Evolutionary conservation across 805 yeast genomes (phyloP).

Genomic region (Cyberlindnera galapagoensis): DNA sequence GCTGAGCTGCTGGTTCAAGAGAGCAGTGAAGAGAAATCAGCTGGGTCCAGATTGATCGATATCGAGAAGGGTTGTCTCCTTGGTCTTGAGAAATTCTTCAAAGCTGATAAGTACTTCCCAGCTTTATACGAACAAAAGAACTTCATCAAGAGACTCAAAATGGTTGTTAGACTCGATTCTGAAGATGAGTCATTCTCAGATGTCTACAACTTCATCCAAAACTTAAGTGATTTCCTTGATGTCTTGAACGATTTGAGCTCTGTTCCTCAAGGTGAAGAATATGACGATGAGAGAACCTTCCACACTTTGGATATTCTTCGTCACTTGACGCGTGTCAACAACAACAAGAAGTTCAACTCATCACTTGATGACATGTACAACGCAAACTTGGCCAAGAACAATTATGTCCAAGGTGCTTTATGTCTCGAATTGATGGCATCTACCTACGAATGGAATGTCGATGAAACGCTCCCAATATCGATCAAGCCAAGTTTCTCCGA

Average conservation of each 20-base stretch:
- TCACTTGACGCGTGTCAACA: conserved; percentile 67
- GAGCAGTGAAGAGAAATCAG: conserved; percentile 48
- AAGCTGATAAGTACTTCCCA: conserved; percentile 51
- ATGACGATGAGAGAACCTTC: conserved; percentile 82
- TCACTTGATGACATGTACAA: conserved; percentile 71
- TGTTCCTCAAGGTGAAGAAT: conserved; percentile 78
- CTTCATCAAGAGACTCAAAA: conserved; percentile 45
- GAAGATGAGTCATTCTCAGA: conserved; percentile 57
- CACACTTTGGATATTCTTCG: conserved; percentile 70
- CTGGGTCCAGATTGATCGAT: conserved; percentile 47
- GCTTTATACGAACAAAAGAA: conserved; percentile 44
- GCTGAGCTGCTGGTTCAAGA: conserved; percentile 57
- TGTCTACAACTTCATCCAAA: conserved; percentile 44
- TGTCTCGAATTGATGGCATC: conserved; percentile 72
- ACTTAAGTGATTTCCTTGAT: conserved; percentile 53
- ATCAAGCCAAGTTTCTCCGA: conserved; percentile 68
- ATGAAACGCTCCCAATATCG: conserved; percentile 46
- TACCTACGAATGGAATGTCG: conserved; percentile 69
- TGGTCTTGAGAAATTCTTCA: conserved; percentile 61
- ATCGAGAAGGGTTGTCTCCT: conserved; percentile 57
- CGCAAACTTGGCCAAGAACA: conserved; percentile 50
- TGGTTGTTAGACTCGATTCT: conserved; percentile 45
- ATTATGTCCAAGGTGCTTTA: conserved; percentile 77
- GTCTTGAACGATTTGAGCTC: conserved; percentile 59
- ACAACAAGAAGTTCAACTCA: conserved; percentile 75